phyloP scores from a whole-genome alignment of 192 early-diverging fungal genomes.

The Pilobolus umbonatus region DNA sequence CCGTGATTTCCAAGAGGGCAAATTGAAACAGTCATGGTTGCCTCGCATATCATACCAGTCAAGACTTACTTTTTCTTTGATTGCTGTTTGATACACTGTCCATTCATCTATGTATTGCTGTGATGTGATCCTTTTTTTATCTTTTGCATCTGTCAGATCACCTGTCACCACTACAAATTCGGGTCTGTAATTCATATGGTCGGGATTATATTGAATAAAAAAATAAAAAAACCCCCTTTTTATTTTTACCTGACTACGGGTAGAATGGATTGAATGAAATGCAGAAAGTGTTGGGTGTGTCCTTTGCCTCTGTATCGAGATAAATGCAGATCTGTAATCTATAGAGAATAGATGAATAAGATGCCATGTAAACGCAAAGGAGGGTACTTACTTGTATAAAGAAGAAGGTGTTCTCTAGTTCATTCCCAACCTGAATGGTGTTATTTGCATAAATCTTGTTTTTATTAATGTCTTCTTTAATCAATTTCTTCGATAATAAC shows the following conservation, averaged over 20 bases:
- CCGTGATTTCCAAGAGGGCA: constrained; percentile 52
- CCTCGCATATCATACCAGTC: constrained; percentile 80
- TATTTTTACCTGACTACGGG: constrained; percentile 51
- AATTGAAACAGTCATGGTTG: constrained; percentile 91
- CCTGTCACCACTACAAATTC: constrained; percentile 77
- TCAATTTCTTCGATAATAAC: not conserved
- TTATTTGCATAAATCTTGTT: constrained; percentile 6
- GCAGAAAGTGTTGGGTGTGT: constrained; percentile 71
- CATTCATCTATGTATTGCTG: constrained; percentile 77
- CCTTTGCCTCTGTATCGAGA: constrained; percentile 62
- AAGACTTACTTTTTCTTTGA: constrained; percentile 49
- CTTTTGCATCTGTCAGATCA: constrained; percentile 86
- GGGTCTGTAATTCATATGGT: constrained; percentile 42
- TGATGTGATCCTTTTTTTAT: constrained; percentile 54
- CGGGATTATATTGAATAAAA: not conserved
- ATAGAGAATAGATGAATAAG: constrained; percentile 5
- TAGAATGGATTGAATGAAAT: constrained; percentile 67
- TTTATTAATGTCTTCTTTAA: not conserved
- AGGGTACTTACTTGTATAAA: constrained; percentile 57
- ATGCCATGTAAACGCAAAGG: not conserved
- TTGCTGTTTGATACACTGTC: constrained; percentile 59
- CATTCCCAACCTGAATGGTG: constrained; percentile 7
- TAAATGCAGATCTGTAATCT: constrained; percentile 86
- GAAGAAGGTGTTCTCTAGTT: constrained; percentile 57
- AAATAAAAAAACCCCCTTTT: not conserved